Conservation (phyloP, 768 basidiomycete genomes). For the Hortiboletus flavorubellus region DNA sequence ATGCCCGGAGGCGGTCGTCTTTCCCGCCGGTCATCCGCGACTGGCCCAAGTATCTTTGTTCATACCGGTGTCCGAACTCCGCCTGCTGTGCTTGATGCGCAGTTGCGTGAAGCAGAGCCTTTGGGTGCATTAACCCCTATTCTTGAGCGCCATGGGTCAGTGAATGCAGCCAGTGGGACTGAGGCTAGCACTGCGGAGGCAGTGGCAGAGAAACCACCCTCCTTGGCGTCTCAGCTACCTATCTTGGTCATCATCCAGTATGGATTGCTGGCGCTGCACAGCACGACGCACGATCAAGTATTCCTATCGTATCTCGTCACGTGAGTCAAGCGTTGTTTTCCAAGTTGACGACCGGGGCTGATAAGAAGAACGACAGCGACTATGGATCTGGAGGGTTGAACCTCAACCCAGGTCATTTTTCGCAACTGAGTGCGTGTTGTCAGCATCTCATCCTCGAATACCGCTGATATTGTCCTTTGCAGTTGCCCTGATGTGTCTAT, state of each 20-base stretch:
- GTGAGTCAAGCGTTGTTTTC: constrained; percentile 13
- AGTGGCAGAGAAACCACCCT: constrained; percentile 53
- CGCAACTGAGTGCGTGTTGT: constrained; percentile 70
- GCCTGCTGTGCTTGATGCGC: constrained; percentile 70
- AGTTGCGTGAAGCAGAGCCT: constrained; percentile 47
- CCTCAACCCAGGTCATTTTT: constrained; percentile 87
- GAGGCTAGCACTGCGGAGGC: constrained; percentile 36
- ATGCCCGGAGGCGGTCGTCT: constrained; percentile 33
- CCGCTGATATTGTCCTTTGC: constrained; percentile 3
- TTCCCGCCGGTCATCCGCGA: constrained; percentile 49
- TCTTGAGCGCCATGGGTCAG: constrained; percentile 42
- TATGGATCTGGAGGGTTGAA: constrained; percentile 87
- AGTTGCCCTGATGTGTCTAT: constrained; percentile 94
- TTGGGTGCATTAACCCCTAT: constrained; percentile 47
- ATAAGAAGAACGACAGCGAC: constrained; percentile 44
- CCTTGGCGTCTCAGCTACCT: constrained; percentile 73
- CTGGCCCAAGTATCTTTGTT: constrained; percentile 74
- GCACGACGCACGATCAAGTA: constrained; percentile 86
- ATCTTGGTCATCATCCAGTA: constrained; percentile 87
- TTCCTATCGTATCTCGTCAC: constrained; percentile 86
- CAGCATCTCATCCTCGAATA: not conserved
- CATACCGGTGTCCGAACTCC: constrained; percentile 82
- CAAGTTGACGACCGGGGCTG: not conserved
- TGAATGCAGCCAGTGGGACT: constrained; percentile 18
- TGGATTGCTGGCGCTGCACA: constrained; percentile 83